Conservation (phyloP, 2,329 filamentous ascomycete genomes). For the Hirsutella thompsonii region DNA sequence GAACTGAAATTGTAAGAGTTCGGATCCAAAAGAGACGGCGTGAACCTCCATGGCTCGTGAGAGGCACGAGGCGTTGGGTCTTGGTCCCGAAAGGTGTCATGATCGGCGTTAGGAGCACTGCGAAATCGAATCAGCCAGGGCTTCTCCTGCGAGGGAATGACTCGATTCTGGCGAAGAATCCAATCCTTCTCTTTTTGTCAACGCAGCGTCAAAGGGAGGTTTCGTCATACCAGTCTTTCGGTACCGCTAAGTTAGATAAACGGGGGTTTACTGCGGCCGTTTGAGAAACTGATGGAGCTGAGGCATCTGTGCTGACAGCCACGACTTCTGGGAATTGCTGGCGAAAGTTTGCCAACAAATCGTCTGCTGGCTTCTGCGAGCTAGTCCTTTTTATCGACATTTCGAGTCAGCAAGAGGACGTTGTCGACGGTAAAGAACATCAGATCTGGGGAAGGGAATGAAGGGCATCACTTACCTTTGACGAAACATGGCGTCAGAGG, state of each 20-base stretch:
- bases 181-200: too few species aligned
- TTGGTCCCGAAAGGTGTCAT: conserved; percentile 45
- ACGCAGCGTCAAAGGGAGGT: too few species aligned
- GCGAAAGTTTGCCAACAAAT: conserved; percentile 71
- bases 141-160: too few species aligned
- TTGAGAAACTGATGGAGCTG: conserved; percentile 24
- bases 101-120: conserved; percentile 12
- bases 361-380: conserved; percentile 71
- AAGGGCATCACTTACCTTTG: conserved; percentile 5
- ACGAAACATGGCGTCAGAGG: conserved; percentile 7
- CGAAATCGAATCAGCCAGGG: background rate
- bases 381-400: conserved; percentile 41
- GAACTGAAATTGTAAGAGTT: conserved; percentile 69
- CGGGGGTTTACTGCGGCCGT: conserved; percentile 16
- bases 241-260: conserved; percentile 9
- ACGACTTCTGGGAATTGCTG: conserved; percentile 67
- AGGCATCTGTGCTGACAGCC: conserved; percentile 33
- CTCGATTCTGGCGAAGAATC: too few species aligned
- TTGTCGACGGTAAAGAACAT: too few species aligned
- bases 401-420: background rate
- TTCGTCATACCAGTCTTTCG: conserved; percentile 17
- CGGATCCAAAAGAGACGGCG: conserved; percentile 77
- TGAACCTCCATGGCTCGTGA: conserved; percentile 76
- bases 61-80: conserved; percentile 73
- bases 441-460: too few species aligned